phyloP scores from a whole-genome alignment of 306 rosid species.

The Ammopiptanthus mongolicus region DNA sequence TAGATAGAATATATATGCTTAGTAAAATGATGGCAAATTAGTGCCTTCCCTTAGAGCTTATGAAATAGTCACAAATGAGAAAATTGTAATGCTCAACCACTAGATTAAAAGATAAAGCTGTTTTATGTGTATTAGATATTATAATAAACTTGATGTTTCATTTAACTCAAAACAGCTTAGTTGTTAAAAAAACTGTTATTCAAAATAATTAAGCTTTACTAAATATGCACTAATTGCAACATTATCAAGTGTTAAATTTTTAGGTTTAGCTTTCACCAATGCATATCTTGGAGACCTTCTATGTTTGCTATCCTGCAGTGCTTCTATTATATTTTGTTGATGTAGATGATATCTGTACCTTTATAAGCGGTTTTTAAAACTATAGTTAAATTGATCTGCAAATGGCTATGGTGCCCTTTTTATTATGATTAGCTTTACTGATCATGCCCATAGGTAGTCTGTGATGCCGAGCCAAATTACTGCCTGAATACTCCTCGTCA shows the following conservation, averaged over 20 bases:
- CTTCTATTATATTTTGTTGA: background rate
- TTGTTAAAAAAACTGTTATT: too few relatives aligned
- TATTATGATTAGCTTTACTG: background rate
- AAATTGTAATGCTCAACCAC: background rate
- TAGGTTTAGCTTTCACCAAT: background rate
- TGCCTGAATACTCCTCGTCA: background rate
- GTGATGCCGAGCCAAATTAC: background rate
- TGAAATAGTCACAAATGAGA: background rate
- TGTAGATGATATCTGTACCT: background rate
- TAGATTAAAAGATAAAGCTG: too few relatives aligned
- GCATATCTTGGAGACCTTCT: background rate
- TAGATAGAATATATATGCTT: too few relatives aligned
- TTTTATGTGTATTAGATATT: background rate
- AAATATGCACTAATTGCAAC: background rate
- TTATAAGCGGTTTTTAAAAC: background rate
- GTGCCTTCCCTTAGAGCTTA: too few relatives aligned
- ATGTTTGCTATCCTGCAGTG: background rate
- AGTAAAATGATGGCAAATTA: too few relatives aligned
- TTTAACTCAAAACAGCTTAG: background rate
- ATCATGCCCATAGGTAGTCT: background rate
- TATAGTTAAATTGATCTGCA: background rate
- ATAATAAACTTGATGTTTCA: background rate
- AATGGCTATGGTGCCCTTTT: background rate
- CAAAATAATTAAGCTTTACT: background rate
- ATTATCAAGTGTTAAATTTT: background rate